Base-by-base conservation (phyloP, 2,329 filamentous ascomycete genomes). In the Colletotrichum godetiae region DNA sequence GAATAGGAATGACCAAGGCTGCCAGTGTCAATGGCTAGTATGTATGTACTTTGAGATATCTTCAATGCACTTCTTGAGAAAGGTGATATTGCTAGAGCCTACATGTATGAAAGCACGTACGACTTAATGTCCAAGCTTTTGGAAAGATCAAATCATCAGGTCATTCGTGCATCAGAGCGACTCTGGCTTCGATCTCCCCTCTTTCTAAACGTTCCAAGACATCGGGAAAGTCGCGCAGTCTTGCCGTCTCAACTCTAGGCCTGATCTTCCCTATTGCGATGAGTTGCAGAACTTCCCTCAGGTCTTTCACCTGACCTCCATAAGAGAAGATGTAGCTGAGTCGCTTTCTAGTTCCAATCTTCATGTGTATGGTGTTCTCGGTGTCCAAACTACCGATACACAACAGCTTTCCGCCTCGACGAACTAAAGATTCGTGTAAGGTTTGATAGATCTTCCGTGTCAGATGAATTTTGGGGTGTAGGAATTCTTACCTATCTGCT, bases 281-380 rank as follows among this genome's bases (percentile, higher is more conserved):
- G 52, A 85, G 73, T 7, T 81, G 73, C 56, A 83, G 73, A 2
- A 83, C 81, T 53, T 82, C 78, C 42, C 78, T 75, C n/a, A 87
- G 74, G 66, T 86, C 84, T 12, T 72, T 68, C 1, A 83, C 77
- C 67, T 83, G 84, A 0, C 85, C 84, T 4, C 83, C 84, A 55
- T 86, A 87, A 10, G 82, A 83, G 33, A 86, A 86, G 3, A 85
- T 82, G 37, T 81, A 84, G 13, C 78, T 81, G 3, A 86, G 75
- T 35, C 84, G 75, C 75, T 86, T 86, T 22, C 84, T 77, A 7
- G 84, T 84, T 0, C 83, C 83, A 11, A 82, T 82, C 68, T 85
- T 85, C 84, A 86, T 86, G 52, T 85, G 79, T 11, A 86, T 68
- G 0, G 80, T 82, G 60, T 86, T 86, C 46, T 82, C 80, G 0